Conservation (phyloP, 2,329 filamentous ascomycete genomes). For the Dothideomycetes sp. region DNA sequence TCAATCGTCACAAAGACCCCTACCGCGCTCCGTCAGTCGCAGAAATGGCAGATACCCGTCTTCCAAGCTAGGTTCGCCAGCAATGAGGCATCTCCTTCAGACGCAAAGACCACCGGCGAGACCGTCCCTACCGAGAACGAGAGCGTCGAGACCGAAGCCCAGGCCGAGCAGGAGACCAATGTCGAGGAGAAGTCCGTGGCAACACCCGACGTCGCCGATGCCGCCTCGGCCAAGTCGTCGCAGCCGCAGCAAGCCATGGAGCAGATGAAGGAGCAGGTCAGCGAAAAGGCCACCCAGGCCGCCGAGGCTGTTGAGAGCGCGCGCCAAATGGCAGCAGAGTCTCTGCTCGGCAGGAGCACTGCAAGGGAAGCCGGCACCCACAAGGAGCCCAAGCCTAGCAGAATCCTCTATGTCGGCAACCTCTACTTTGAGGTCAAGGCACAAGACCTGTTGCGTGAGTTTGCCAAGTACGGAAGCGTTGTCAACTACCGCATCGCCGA, state of each 20-base stretch:
- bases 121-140: conserved; percentile 24
- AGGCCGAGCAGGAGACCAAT: conserved; percentile 17
- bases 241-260: conserved; percentile 17
- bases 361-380: conserved; percentile 18
- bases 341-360: conserved; percentile 15
- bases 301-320: conserved; percentile 14
- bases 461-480: conserved; percentile 50
- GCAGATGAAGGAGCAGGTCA: conserved; percentile 13
- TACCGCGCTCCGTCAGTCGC: conserved; percentile 28
- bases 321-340: conserved; percentile 17
- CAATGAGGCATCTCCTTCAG: conserved; percentile 29
- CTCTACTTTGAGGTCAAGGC: conserved; percentile 59
- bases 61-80: conserved; percentile 42
- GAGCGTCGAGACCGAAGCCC: conserved; percentile 22
- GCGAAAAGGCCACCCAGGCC: conserved; percentile 12
- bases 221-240: neutral
- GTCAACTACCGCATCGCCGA: conserved; percentile 46
- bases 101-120: conserved; percentile 28
- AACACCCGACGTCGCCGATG: conserved; percentile 11
- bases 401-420: conserved; percentile 57
- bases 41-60: conserved; percentile 30
- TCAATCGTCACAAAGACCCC: conserved; percentile 32
- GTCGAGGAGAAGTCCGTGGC: conserved; percentile 19
- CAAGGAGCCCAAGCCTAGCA: conserved; percentile 24
- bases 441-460: conserved; percentile 50